Evolutionary conservation across 1,284 basidiomycete genomes (phyloP).

Genomic region (Kalmanozyma brasiliensis): DNA sequence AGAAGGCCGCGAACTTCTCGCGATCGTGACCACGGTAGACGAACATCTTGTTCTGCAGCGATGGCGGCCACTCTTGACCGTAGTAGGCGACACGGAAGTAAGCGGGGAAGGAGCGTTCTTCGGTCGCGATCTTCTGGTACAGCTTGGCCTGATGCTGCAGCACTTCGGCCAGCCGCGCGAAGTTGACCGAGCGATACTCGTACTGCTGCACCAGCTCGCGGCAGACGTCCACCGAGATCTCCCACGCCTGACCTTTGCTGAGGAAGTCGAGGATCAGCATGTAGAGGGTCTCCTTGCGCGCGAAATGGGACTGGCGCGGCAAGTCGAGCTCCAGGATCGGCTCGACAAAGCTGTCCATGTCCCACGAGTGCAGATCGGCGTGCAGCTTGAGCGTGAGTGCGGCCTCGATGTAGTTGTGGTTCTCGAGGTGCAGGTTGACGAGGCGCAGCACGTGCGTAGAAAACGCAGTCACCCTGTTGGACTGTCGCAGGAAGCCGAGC

Average conservation of each 20-base stretch:
- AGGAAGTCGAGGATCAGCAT: conserved; percentile 69
- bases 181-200: conserved; percentile 69
- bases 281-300: conserved; percentile 79
- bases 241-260: conserved; percentile 92
- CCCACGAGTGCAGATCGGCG: conserved; percentile 91
- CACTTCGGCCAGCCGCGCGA: conserved; percentile 69
- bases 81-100: conserved; percentile 94
- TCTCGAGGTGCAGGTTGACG: conserved; percentile 75
- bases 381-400: conserved; percentile 86
- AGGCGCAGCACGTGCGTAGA: conserved; percentile 63
- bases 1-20: conserved; percentile 83
- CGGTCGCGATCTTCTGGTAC: conserved; percentile 58
- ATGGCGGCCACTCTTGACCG: conserved; percentile 82
- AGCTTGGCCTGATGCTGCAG: conserved; percentile 62
- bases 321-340: conserved; percentile 74
- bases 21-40: conserved; percentile 86
- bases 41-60: conserved; percentile 85
- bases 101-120: conserved; percentile 57
- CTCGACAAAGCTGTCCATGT: conserved; percentile 78
- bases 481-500: conserved; percentile 63
- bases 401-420: conserved; percentile 89
- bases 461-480: conserved; percentile 61
- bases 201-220: conserved; percentile 73
- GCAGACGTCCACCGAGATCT: conserved; percentile 90
- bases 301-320: conserved; percentile 91